A percentile compares a stretch with the other conserved stretches of the same genome.
Evolutionary conservation across 768 basidiomycete genomes (phyloP).

Genomic region (Podaxis sp.): DNA sequence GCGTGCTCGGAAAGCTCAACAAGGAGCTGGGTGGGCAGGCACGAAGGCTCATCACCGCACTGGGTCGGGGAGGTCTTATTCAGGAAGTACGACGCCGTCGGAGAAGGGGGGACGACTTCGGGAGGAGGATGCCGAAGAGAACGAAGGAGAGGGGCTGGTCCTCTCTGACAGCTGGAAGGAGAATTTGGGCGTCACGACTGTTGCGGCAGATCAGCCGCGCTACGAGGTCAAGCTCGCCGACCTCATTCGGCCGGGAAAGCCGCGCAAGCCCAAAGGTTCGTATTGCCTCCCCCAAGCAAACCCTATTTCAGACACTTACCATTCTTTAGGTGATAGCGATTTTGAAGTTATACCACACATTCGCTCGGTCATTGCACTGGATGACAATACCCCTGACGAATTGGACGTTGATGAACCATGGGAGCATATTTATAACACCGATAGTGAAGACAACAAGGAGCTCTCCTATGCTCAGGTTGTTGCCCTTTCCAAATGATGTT

Average conservation of each 20-base stretch:
- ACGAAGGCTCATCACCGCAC: constrained; percentile 3
- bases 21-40: constrained; percentile 4
- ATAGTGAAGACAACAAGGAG: constrained; percentile 7
- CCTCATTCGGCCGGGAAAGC: constrained; percentile 8
- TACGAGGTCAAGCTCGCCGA: constrained; percentile 19
- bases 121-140: constrained; percentile 3
- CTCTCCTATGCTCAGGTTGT: constrained; percentile 12
- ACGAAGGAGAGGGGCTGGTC: constrained; percentile 16
- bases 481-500: constrained; percentile 2
- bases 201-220: constrained; percentile 5
- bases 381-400: constrained; percentile 14
- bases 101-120: constrained; percentile 8
- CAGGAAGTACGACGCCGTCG: background rate
- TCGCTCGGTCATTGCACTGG: constrained; percentile 20
- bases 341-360: constrained; percentile 19
- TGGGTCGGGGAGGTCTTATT: background rate
- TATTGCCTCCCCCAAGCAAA: background rate
- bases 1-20: constrained; percentile 16
- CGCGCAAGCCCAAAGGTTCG: constrained; percentile 9
- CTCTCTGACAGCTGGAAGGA: constrained; percentile 12
- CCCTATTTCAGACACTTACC: background rate
- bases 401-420: constrained; percentile 15
- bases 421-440: constrained; percentile 14
- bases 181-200: background rate
- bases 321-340: constrained; percentile 10